Evolutionary conservation across 352 stramenopile species (phyloP).

Genomic region (Thalassiosira mediterranea): DNA sequence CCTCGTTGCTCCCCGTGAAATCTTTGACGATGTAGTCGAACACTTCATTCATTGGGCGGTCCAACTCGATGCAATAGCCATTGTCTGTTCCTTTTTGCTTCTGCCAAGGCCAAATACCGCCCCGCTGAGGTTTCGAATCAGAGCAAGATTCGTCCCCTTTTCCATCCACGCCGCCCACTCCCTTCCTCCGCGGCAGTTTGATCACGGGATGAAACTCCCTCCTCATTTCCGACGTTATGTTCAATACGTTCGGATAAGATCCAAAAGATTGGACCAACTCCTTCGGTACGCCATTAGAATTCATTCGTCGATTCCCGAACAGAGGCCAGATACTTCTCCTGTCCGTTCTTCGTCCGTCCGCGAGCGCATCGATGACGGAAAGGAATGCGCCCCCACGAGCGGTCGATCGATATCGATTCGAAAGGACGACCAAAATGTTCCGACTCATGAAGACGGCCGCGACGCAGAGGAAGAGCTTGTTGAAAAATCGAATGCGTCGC

Average conservation of each 20-base stretch:
- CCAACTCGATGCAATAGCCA: slow-evolving; percentile 13
- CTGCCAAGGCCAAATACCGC: slow-evolving; percentile 11
- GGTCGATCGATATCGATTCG: not conserved
- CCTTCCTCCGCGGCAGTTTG: slow-evolving; percentile 43
- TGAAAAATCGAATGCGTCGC: too few species aligned
- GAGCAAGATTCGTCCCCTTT: not conserved
- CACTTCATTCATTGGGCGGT: slow-evolving; percentile 33
- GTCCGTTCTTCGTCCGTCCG: not conserved
- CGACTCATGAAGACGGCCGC: not conserved
- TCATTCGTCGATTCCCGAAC: not conserved
- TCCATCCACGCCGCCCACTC: not conserved
- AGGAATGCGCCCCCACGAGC: not conserved
- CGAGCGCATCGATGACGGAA: not conserved
- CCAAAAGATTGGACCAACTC: slow-evolving; percentile 53
- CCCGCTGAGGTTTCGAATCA: slow-evolving; percentile 11
- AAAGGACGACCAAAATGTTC: slow-evolving; percentile 1
- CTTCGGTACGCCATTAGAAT: slow-evolving; percentile 23
- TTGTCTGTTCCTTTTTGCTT: slow-evolving; percentile 13
- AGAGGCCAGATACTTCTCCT: not conserved
- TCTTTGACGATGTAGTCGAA: slow-evolving; percentile 50
- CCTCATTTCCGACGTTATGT: slow-evolving; percentile 59
- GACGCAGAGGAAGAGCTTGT: not conserved
- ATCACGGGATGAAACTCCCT: slow-evolving; percentile 71
- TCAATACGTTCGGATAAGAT: slow-evolving; percentile 70
- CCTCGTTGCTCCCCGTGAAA: slow-evolving; percentile 28